A percentile compares a stretch with the other conserved stretches of the same genome.
Evolutionary conservation across 768 basidiomycete species (phyloP).

Genomic region (Sporobolomyces pararoseus): DNA sequence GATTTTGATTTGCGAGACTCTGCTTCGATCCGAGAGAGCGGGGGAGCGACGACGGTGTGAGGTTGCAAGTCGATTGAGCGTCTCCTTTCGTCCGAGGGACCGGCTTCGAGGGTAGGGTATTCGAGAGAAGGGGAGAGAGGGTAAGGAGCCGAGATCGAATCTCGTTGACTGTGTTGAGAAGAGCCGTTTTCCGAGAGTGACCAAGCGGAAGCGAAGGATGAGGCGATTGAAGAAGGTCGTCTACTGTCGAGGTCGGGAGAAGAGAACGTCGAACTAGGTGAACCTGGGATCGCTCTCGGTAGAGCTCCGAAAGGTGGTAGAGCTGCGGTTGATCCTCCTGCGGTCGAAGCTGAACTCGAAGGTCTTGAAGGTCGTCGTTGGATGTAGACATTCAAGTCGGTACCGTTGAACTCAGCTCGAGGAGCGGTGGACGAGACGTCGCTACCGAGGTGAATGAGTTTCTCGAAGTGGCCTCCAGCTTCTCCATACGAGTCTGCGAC

Average conservation of each 20-base stretch:
- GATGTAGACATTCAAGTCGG: conserved; percentile 24
- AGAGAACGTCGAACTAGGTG: background rate
- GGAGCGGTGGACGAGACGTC: conserved; percentile 29
- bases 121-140: conserved; percentile 22
- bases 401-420: conserved; percentile 38
- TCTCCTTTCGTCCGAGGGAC: background rate
- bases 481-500: conserved; percentile 41
- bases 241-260: conserved; percentile 28
- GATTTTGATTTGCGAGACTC: background rate
- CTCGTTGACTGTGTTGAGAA: background rate
- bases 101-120: background rate
- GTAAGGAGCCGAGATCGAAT: background rate
- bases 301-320: background rate
- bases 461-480: conserved; percentile 41
- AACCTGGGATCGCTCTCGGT: background rate
- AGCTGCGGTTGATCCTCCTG: background rate
- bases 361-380: conserved; percentile 31
- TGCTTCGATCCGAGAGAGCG: background rate
- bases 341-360: background rate
- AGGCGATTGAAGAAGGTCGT: conserved; percentile 12
- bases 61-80: conserved; percentile 2
- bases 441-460: conserved; percentile 30
- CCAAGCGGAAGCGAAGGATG: conserved; percentile 8
- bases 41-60: conserved; percentile 8
- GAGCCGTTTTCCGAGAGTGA: conserved; percentile 2